phyloP scores from a whole-genome alignment of 73 alveolate genomes.

The Stentor roeselii region DNA sequence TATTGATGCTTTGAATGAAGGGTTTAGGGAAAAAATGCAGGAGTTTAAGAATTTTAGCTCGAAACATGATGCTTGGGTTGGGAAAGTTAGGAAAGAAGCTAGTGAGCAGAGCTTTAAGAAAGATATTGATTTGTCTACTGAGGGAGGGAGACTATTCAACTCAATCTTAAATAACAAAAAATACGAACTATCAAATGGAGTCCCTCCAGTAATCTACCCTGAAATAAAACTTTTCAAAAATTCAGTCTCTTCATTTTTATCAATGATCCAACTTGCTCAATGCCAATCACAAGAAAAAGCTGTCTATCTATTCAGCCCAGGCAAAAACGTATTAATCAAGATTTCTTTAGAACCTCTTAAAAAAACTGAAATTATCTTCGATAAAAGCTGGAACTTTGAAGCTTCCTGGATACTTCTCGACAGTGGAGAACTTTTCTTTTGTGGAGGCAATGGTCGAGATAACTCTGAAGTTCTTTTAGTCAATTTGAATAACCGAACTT shows the following conservation, averaged over 20 bases:
- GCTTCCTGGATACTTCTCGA: background rate
- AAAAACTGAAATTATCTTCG: background rate
- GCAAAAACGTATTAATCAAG: background rate
- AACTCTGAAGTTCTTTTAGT: background rate
- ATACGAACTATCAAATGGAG: no score
- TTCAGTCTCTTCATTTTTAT: background rate
- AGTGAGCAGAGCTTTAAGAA: background rate
- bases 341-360: background rate
- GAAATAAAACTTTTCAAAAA: background rate
- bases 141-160: background rate
- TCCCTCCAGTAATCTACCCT: background rate
- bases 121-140: background rate
- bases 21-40: background rate
- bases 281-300: no score
- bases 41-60: background rate
- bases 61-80: background rate
- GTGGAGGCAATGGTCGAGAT: background rate
- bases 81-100: background rate
- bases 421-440: background rate
- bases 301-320: background rate
- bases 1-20: no score
- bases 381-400: background rate
- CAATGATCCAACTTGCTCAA: no score
- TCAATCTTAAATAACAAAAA: background rate
- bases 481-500: background rate